Base-by-base conservation (phyloP, 2,329 filamentous ascomycete genomes). In the Phaeosphaeriaceae sp. region DNA sequence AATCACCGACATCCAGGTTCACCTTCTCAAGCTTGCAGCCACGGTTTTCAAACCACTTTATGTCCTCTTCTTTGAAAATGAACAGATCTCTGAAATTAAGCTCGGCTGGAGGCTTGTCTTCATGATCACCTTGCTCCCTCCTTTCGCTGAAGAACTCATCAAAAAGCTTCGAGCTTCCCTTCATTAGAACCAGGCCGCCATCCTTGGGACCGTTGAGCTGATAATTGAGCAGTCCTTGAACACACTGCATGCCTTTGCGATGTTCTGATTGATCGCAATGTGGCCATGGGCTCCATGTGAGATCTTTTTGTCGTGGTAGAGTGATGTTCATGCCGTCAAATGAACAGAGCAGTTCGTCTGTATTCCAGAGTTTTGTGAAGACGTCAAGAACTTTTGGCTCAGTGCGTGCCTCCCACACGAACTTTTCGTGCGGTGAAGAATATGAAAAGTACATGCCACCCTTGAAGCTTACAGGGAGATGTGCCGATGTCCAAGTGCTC, bases 221-320 rank as follows among this genome's bases (percentile, higher is more conserved):
- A 9, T 72, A 74, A 59, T 79, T 80, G 1, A 79, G 52, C 4
- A 80, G 59, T 0, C 78, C 77, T 28, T 80, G 77, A 0, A 79
- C 64, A 36, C 68, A 73, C 36, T 68, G 63, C 72, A 68, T 72
- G 74, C 77, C 50, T 76, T 76, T 75, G 2, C 71, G 64, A 6
- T 70, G 53, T 0, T 71, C 76, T 42, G 67, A 71, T 53, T 79
- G 75, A 56, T 79, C 77, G 21, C 47, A 50, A 37, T 61, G 75
- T 16, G 68, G 66, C 74, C 75, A 77, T 2, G 72, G 55, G 16
- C 60, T 67, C 68, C 67, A 76, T 3, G 49, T 64, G 6, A 76
- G 50, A 17, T 64, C 55, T 12, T 65, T 65, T 26, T 66, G 63
- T 48, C 65, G 62, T 4, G 74, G 74, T 3, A 77, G 54, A 1